A percentile compares a stretch with the other conserved stretches of the same genome.
Evolutionary conservation across 2,329 filamentous ascomycete species (phyloP).

Genomic region (Aureobasidium vineae): DNA sequence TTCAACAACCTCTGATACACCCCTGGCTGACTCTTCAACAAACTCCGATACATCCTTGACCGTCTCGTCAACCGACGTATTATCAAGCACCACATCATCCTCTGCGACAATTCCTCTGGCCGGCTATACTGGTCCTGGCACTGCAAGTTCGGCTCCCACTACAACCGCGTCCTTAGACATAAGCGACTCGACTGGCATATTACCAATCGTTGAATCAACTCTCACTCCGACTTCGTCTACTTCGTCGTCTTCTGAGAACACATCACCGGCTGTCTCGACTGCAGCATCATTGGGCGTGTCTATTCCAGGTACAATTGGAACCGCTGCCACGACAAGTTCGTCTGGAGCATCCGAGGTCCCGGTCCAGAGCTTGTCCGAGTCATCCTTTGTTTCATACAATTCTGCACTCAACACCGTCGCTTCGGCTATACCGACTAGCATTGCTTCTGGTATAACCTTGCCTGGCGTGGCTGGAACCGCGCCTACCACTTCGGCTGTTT

Average conservation of each 20-base stretch:
- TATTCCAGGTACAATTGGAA: not conserved
- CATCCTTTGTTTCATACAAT: not conserved
- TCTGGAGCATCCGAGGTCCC: not conserved
- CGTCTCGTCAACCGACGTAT: not conserved
- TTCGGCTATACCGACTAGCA: not conserved
- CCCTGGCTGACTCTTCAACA: not conserved
- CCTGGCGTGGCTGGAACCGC: conserved; percentile 15
- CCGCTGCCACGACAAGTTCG: not conserved
- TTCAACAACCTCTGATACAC: not conserved
- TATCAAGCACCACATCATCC: not conserved
- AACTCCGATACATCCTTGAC: not conserved
- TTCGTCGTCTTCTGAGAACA: not conserved
- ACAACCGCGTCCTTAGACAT: not conserved
- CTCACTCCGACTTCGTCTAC: not conserved
- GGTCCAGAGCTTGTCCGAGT: not conserved
- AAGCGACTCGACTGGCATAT: not conserved
- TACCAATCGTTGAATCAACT: not conserved
- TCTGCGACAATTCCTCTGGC: not conserved
- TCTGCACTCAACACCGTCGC: conserved; percentile 5
- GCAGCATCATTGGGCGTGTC: not conserved
- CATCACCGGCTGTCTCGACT: not conserved
- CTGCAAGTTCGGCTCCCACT: not conserved
- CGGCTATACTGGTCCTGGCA: conserved; percentile 8
- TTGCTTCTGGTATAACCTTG: conserved; percentile 10
- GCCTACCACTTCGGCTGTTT: not conserved